Conservation (phyloP, 2,329 filamentous ascomycete genomes). For the Aspergillus versicolor region DNA sequence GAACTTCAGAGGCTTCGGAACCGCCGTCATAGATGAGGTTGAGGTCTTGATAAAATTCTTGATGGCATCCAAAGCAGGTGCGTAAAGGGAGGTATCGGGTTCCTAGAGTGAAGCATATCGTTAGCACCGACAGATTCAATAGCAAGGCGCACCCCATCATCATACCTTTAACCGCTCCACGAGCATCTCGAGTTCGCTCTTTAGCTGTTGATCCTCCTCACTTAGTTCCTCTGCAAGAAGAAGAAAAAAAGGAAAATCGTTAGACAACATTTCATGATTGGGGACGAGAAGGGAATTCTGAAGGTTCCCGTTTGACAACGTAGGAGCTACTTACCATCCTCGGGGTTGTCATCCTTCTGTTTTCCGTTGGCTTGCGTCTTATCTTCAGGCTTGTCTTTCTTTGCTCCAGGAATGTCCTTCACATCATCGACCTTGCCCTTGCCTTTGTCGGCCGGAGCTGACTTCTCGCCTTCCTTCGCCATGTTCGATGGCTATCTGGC, state of each 20-base stretch:
- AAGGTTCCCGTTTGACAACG: not conserved
- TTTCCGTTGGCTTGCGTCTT: slow-evolving; percentile 71
- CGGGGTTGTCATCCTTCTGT: slow-evolving; percentile 68
- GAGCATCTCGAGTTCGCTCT: slow-evolving; percentile 96
- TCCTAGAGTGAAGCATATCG: slow-evolving; percentile 58
- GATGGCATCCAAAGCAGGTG: slow-evolving; percentile 89
- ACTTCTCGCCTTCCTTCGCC: slow-evolving; percentile 90
- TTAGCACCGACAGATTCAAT: slow-evolving; percentile 26
- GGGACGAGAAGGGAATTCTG: not conserved
- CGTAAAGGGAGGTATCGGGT: slow-evolving; percentile 82
- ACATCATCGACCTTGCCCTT: slow-evolving; percentile 84
- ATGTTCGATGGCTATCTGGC: slow-evolving; percentile 54
- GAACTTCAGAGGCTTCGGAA: slow-evolving; percentile 98
- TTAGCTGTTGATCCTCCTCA: slow-evolving; percentile 97
- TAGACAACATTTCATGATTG: slow-evolving; percentile 17
- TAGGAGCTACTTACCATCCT: slow-evolving; percentile 51
- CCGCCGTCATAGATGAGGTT: slow-evolving; percentile 98
- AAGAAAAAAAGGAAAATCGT: slow-evolving; percentile 38
- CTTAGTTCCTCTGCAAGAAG: slow-evolving; percentile 77
- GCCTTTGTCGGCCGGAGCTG: slow-evolving; percentile 85
- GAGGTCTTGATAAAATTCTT: slow-evolving; percentile 99
- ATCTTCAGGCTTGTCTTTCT: slow-evolving; percentile 62
- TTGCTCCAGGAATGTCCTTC: slow-evolving; percentile 59
- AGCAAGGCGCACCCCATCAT: slow-evolving; percentile 9
- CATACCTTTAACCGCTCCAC: slow-evolving; percentile 87